Base-by-base conservation (phyloP, 2,329 filamentous ascomycete genomes). In the Geosmithia putterillii region DNA sequence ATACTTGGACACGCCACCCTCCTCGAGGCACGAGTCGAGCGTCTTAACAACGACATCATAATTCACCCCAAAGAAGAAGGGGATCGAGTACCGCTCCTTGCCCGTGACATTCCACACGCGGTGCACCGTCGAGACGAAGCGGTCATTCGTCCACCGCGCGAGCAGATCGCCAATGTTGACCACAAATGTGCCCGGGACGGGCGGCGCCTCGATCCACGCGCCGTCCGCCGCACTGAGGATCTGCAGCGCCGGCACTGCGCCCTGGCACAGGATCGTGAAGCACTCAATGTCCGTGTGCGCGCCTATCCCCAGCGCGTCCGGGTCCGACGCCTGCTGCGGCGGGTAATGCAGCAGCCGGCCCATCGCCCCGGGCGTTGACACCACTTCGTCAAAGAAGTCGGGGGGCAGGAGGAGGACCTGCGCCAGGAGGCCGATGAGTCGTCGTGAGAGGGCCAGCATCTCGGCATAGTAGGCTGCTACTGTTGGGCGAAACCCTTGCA, bases 261-360 rank as follows among this genome's bases (percentile, higher is more conserved):
- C 70, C 50, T 76, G 73, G 3, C 76, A 61, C 14, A 78, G 64
- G 22, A 77, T 59, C 1, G 74, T 77, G 38, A 77, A 66, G 40
- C 67, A 67, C n/a, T 72, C 70, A 47, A 73, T 76, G 50, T 75
- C 74, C 1, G 70, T 73, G 48, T 75, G 74, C 3, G 68, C 70
- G 1, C 71, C 71, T 2, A 63, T 59, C 56, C 65, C 43, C 71
- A 53, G 55, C 40, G 55, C 52, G 21, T 61, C 54, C 6, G 48
- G 50, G 17, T 63, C 59, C 0, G 54, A 48, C 2, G 56, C 58
- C 68, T 14, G 45, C 45, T 63, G 63, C 0, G 67, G 62, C 2
- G 69, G 69, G 49, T 74, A 74, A 49, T 73, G 69, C 10, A 74
- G 62, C 38, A 74, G 50, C 22, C 67, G 58, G 49, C 68, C 57